phyloP scores from a whole-genome alignment of 495 filamentous ascomycete genomes.

The Tuber magnatum region DNA sequence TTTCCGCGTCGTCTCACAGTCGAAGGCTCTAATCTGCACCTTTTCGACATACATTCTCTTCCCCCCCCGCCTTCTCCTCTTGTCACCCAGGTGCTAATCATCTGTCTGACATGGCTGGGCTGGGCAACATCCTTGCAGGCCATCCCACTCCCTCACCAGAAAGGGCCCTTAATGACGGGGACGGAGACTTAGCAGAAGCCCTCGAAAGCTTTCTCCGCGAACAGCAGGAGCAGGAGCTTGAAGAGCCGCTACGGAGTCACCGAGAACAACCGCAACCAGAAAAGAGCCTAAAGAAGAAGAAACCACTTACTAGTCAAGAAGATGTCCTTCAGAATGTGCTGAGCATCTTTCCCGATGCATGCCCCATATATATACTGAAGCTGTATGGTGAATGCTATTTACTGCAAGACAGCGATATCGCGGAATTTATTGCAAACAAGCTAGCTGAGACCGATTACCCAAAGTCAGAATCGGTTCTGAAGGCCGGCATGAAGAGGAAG shows the following conservation, averaged over 20 bases:
- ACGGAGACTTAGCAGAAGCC: slow-evolving; percentile 21
- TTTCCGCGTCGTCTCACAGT: slow-evolving; percentile 5
- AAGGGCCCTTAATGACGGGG: slow-evolving; percentile 21
- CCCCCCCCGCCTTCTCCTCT: not conserved
- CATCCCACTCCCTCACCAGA: slow-evolving; percentile 13
- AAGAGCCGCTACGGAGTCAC: slow-evolving; percentile 4
- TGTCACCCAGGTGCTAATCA: slow-evolving; percentile 9
- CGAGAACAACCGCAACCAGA: not conserved
- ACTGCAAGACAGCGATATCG: slow-evolving; percentile 39
- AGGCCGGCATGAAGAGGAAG: slow-evolving; percentile 43
- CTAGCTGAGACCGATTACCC: slow-evolving; percentile 46
- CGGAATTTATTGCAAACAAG: slow-evolving; percentile 46
- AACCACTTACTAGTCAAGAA: slow-evolving; percentile 17
- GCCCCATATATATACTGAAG: slow-evolving; percentile 43
- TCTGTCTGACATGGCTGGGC: slow-evolving; percentile 21
- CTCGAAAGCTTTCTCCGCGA: slow-evolving; percentile 22
- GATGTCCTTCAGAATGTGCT: slow-evolving; percentile 43
- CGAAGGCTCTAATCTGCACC: slow-evolving; percentile 21
- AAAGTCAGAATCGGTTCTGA: slow-evolving; percentile 46
- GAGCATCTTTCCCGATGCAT: slow-evolving; percentile 50
- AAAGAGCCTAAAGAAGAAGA: not conserved
- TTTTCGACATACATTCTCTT: slow-evolving; percentile 1
- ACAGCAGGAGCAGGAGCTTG: slow-evolving; percentile 21
- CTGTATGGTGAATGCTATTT: slow-evolving; percentile 41
- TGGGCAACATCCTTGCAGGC: slow-evolving; percentile 25